A percentile compares a stretch with the other conserved stretches of the same genome.
phyloP scores from a whole-genome alignment of 1,284 basidiomycete species.

The Irpex sp. region DNA sequence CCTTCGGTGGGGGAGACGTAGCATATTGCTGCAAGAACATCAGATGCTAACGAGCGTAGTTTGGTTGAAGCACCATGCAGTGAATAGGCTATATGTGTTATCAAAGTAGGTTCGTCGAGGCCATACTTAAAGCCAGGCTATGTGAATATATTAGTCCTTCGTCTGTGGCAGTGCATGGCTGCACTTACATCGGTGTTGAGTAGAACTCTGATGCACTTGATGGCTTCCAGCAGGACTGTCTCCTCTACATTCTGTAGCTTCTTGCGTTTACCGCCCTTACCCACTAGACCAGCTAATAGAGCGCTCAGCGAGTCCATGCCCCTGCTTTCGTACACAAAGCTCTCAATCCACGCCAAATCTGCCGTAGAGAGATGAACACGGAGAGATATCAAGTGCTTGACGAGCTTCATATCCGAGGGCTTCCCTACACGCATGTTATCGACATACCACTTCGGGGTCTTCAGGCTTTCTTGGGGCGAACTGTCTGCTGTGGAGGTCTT shows the following conservation, averaged over 20 bases:
- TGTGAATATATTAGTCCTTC: not conserved
- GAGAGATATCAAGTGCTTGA: constrained; percentile 81
- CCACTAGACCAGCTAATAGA: constrained; percentile 58
- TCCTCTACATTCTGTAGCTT: constrained; percentile 61
- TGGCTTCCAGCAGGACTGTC: constrained; percentile 66
- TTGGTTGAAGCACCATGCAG: constrained; percentile 69
- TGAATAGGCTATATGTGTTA: constrained; percentile 74
- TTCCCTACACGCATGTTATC: constrained; percentile 52
- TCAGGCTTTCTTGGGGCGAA: constrained; percentile 36
- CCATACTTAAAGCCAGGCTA: constrained; percentile 75
- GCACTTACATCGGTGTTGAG: constrained; percentile 79
- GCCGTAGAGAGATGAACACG: constrained; percentile 85
- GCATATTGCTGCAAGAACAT: constrained; percentile 83
- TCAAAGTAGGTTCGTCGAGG: constrained; percentile 59
- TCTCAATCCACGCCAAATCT: constrained; percentile 73
- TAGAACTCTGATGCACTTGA: constrained; percentile 80
- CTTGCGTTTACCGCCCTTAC: constrained; percentile 57
- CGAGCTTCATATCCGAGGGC: constrained; percentile 54
- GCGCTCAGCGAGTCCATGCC: constrained; percentile 66
- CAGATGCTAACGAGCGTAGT: constrained; percentile 68
- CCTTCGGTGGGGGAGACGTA: constrained; percentile 72
- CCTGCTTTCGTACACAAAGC: constrained; percentile 63
- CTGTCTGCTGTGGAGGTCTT: constrained; percentile 32
- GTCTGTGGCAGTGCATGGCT: not conserved
- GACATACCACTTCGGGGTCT: constrained; percentile 58